Evolutionary conservation across 148 eudicot species (phyloP).

Genomic region (Rhododendron williamsianum): DNA sequence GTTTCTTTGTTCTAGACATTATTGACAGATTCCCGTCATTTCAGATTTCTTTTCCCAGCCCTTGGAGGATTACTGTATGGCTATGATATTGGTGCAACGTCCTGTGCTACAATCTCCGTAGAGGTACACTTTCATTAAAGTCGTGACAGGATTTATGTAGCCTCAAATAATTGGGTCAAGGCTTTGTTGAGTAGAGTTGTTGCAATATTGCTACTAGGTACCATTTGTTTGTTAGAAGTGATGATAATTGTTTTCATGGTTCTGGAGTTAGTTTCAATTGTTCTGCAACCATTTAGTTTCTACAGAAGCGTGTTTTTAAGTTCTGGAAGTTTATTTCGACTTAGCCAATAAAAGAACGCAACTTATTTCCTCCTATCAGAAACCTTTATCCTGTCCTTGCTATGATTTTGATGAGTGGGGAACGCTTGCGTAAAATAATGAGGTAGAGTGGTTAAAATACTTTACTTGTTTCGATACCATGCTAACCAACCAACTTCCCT

Average conservation of each 20-base stretch:
- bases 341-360: not conserved
- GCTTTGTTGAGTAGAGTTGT: not conserved
- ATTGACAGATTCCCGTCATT: conserved; percentile 19
- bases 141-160: not conserved
- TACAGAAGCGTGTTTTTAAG: not conserved
- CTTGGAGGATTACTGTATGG: conserved; percentile 93
- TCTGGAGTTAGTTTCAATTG: not conserved
- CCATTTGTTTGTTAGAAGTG: not conserved
- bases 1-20: not conserved
- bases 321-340: not conserved
- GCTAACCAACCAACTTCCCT: not conserved
- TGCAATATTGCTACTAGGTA: not conserved
- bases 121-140: conserved; percentile 36
- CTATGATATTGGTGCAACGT: conserved; percentile 96
- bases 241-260: not conserved
- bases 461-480: not conserved
- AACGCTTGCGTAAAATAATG: not conserved
- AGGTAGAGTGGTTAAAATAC: not conserved
- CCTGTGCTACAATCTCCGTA: conserved; percentile 70
- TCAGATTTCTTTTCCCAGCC: conserved; percentile 93
- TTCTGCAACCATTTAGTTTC: not conserved
- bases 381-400: not conserved
- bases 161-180: not conserved
- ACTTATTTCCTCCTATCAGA: not conserved
- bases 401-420: not conserved